Percentiles rank a stretch among this genome's conserved stretches.
Conservation (phyloP, 495 filamentous ascomycete genomes). For the Neurospora discreta region DNA sequence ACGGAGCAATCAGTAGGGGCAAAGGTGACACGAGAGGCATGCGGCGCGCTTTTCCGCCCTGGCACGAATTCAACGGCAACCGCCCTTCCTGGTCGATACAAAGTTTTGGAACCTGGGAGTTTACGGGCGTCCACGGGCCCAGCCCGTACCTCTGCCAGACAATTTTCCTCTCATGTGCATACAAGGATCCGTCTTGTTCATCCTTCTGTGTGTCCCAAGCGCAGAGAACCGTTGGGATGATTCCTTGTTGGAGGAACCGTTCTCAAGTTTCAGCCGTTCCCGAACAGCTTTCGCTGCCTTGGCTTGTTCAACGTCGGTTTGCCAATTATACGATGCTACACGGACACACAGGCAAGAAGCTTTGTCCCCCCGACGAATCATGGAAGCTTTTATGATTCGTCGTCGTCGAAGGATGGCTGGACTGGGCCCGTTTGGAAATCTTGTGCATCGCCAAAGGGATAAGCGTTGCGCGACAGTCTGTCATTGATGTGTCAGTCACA, state of each 20-base stretch:
- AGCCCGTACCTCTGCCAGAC: slow-evolving; percentile 3
- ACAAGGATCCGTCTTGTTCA: background rate
- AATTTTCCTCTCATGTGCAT: background rate
- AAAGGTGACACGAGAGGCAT: slow-evolving; percentile 1
- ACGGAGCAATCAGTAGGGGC: background rate
- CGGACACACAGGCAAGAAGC: background rate
- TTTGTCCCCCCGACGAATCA: background rate
- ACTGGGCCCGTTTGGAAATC: background rate
- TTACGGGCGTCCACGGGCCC: background rate
- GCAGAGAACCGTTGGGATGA: background rate
- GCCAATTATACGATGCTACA: background rate
- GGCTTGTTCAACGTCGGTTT: background rate
- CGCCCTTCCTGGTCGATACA: slow-evolving; percentile 1
- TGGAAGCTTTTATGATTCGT: background rate
- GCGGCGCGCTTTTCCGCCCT: slow-evolving; percentile 4
- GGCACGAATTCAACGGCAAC: slow-evolving; percentile 2
- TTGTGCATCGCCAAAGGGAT: background rate
- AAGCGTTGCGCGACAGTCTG: background rate
- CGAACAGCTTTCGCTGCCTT: background rate
- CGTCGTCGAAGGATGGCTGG: background rate
- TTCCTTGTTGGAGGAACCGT: background rate
- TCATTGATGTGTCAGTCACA: background rate
- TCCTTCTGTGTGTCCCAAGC: background rate
- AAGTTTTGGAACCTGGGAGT: background rate
- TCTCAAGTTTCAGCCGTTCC: background rate